Percentiles rank a stretch among this genome's conserved stretches.
These are phyloP conservation scores for Neonectria neomacrospora DNA, from an alignment of 2,329 filamentous ascomycete species.

Conservation along the genomic window DNA sequence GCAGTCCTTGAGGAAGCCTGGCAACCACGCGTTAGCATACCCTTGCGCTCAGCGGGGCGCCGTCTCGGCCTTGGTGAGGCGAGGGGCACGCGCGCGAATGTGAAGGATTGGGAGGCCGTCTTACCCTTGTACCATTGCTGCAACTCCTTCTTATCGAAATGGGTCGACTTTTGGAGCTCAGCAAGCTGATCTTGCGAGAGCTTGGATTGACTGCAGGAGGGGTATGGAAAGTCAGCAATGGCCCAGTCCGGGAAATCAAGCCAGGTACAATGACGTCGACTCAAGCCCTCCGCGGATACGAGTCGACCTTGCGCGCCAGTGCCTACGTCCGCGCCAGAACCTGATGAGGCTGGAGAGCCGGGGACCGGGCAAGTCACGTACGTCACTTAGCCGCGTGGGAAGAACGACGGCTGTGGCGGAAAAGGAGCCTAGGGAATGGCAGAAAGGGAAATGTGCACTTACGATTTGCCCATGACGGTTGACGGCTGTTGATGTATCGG, in stretches of 20 bases:
- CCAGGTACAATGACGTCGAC: slow-evolving; percentile 42
- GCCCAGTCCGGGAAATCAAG: slow-evolving; percentile 21
- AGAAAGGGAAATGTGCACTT: slow-evolving; percentile 48
- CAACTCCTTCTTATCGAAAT: slow-evolving; percentile 99
- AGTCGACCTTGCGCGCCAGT: slow-evolving; percentile 28
- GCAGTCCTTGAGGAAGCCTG: slow-evolving; percentile 98
- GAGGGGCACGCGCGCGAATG: slow-evolving; percentile 17
- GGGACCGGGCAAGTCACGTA: slow-evolving; percentile 23
- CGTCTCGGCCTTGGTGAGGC: slow-evolving; percentile 9
- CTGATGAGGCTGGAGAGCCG: slow-evolving; percentile 25
- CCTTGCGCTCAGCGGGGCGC: background rate
- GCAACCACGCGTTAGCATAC: slow-evolving; percentile 30
- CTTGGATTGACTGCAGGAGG: slow-evolving; percentile 90
- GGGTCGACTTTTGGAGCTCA: slow-evolving; percentile 95
- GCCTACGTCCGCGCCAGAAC: slow-evolving; percentile 27
- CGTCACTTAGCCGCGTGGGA: slow-evolving; percentile 11
- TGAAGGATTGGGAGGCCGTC: slow-evolving; percentile 41
- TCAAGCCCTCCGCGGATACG: slow-evolving; percentile 34
- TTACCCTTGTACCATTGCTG: slow-evolving; percentile 99
- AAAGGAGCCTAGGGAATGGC: background rate
- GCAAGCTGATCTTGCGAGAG: slow-evolving; percentile 95
- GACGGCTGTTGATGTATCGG: slow-evolving; percentile 27
- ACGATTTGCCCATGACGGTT: slow-evolving; percentile 64
- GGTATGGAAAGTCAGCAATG: slow-evolving; percentile 36
- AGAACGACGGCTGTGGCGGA: slow-evolving; percentile 3